These are phyloP conservation scores for Aegilops speltoides DNA, from an alignment of 176 grass and related monocot species.

Conservation along the genomic window DNA sequence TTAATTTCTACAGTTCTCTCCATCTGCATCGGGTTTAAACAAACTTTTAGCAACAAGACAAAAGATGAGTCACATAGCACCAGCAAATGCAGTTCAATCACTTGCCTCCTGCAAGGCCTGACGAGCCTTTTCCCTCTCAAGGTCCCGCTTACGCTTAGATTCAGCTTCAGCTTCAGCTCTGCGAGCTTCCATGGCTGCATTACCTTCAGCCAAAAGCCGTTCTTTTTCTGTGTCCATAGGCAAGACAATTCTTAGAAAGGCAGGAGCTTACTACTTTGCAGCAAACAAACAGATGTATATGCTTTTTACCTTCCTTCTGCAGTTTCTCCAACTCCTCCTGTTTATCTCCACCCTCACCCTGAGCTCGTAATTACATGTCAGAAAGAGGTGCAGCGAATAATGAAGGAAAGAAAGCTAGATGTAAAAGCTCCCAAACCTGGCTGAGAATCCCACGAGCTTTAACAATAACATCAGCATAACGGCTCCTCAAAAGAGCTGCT, in stretches of 20 bases:
- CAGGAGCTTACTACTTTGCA: background rate
- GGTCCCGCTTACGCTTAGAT: slow-evolving; percentile 76
- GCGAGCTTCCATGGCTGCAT: slow-evolving; percentile 84
- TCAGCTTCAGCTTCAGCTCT: slow-evolving; percentile 84
- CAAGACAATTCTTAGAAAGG: background rate
- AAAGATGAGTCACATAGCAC: background rate
- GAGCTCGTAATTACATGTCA: slow-evolving; percentile 1
- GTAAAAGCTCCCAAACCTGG: slow-evolving; percentile 49
- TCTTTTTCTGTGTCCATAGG: slow-evolving; percentile 65
- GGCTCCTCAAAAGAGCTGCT: slow-evolving; percentile 74
- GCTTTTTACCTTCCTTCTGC: slow-evolving; percentile 81
- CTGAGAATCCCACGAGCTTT: slow-evolving; percentile 77
- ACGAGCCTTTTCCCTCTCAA: slow-evolving; percentile 84
- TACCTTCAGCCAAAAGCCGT: slow-evolving; percentile 82
- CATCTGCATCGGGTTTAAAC: slow-evolving; percentile 49
- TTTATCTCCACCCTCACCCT: slow-evolving; percentile 87
- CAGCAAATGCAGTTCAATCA: slow-evolving; percentile 13
- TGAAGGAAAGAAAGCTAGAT: background rate
- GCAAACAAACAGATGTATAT: background rate
- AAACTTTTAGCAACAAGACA: slow-evolving; percentile 4
- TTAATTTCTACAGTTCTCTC: slow-evolving; percentile 91
- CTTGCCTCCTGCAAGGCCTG: slow-evolving; percentile 83
- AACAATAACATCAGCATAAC: slow-evolving; percentile 86
- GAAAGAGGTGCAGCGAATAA: background rate
- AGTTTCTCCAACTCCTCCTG: slow-evolving; percentile 87